Percentiles rank a stretch among this genome's conserved stretches.
phyloP scores from a whole-genome alignment of 352 stramenopile genomes.

The Halophytophthora batemanensis region DNA sequence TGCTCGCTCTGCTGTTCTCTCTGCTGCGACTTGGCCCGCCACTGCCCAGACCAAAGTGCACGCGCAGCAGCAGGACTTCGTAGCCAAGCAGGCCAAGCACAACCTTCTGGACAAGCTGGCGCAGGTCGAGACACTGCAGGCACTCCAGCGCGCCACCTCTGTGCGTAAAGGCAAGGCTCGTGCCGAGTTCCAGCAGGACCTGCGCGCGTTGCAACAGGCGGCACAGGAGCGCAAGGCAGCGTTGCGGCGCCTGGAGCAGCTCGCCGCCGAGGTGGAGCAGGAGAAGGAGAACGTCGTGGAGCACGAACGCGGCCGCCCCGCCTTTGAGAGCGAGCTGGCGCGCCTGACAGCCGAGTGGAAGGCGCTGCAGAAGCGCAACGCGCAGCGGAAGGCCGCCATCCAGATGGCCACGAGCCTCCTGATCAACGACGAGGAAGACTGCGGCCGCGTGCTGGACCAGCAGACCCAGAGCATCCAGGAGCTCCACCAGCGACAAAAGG shows the following conservation, averaged over 20 bases:
- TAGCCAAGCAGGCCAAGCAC: slow-evolving; percentile 64
- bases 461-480: slow-evolving; percentile 75
- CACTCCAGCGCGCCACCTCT: slow-evolving; percentile 25
- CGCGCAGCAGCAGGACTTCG: slow-evolving; percentile 44
- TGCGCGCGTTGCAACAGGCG: slow-evolving; percentile 38
- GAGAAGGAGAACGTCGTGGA: slow-evolving; percentile 51
- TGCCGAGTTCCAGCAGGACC: slow-evolving; percentile 30
- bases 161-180: slow-evolving; percentile 27
- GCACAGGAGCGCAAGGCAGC: slow-evolving; percentile 39
- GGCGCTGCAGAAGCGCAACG: slow-evolving; percentile 67
- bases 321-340: slow-evolving; percentile 48
- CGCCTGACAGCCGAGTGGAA: slow-evolving; percentile 61
- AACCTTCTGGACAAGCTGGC: slow-evolving; percentile 73
- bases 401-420: slow-evolving; percentile 65
- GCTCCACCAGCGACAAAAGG: slow-evolving; percentile 63
- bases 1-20: neutral
- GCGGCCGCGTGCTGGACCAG: slow-evolving; percentile 58
- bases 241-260: slow-evolving; percentile 37
- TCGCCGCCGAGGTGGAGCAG: slow-evolving; percentile 42
- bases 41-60: slow-evolving; percentile 35
- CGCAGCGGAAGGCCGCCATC: slow-evolving; percentile 64
- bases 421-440: slow-evolving; percentile 84
- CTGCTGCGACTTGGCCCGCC: neutral
- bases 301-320: slow-evolving; percentile 29
- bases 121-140: slow-evolving; percentile 49